Percentiles rank a stretch among this genome's conserved stretches.
phyloP scores from a whole-genome alignment of 202 grass and related monocot genomes.

The Zoysia matrella region DNA sequence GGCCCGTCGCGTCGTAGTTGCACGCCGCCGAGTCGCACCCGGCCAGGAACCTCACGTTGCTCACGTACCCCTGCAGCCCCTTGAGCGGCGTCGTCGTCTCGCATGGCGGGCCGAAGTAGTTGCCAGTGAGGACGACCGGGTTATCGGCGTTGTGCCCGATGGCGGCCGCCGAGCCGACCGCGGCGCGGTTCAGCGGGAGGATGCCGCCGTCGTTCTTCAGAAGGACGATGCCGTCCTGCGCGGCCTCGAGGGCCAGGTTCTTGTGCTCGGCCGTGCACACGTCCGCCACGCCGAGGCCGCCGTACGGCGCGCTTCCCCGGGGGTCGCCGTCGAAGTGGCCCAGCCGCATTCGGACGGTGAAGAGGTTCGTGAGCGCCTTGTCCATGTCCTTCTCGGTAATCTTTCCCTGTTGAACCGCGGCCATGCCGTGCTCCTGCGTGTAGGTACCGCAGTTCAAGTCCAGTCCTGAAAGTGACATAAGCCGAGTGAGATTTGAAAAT shows the following conservation, averaged over 20 bases:
- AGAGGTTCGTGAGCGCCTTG: slow-evolving; percentile 60
- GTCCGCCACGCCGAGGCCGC: slow-evolving; percentile 40
- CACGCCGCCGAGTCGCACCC: slow-evolving; percentile 60
- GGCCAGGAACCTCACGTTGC: slow-evolving; percentile 42
- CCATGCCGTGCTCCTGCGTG: slow-evolving; percentile 39
- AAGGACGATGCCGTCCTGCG: slow-evolving; percentile 72
- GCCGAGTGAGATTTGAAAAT: too few species aligned
- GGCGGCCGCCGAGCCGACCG: slow-evolving; percentile 41
- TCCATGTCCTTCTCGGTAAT: slow-evolving; percentile 60
- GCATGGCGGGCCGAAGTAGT: slow-evolving; percentile 71
- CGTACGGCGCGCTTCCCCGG: slow-evolving; percentile 37
- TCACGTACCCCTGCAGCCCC: slow-evolving; percentile 38
- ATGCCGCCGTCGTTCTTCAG: slow-evolving; percentile 59
- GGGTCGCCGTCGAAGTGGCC: slow-evolving; percentile 78
- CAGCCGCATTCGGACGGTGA: slow-evolving; percentile 56
- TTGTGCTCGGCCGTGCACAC: slow-evolving; percentile 62
- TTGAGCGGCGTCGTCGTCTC: slow-evolving; percentile 54
- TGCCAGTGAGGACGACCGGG: slow-evolving; percentile 44
- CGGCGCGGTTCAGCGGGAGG: slow-evolving; percentile 48
- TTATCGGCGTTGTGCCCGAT: slow-evolving; percentile 73
- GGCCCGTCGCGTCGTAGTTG: slow-evolving; percentile 9
- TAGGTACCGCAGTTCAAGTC: slow-evolving; percentile 69
- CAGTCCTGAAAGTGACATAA: slow-evolving; percentile 46
- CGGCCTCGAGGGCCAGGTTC: slow-evolving; percentile 62
- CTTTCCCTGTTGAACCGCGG: slow-evolving; percentile 52